Evolutionary conservation across 495 filamentous ascomycete species (phyloP), one percentile per base, ranked within the genome.

Genomic region (Coniosporium apollinis): DNA sequence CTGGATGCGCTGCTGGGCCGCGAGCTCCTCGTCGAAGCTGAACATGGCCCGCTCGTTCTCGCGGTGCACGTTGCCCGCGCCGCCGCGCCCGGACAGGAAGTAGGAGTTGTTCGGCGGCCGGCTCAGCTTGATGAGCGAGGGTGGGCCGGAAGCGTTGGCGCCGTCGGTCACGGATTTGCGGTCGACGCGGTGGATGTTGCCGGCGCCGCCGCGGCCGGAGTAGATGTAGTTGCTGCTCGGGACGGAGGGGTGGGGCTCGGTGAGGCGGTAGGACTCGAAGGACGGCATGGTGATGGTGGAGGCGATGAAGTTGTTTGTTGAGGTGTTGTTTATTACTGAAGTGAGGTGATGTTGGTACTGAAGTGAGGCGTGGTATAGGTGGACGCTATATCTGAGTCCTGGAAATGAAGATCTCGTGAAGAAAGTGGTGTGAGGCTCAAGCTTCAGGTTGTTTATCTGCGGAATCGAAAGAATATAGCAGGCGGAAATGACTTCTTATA

Each of bases 21-120:
- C 69, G 39, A 87, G 73, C 54, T 94, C 87, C 65, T 94, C 87
- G 58, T 93, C 83, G 61, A 94, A 89, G 41, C 70, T 77, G 64
- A 94, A 79, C 47, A 82, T 72, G 43, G 80, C 69, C 29, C 79
- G 74, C 46, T 78, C 72, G 50, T 70, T 65, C 42, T 66, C 59
- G 42, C 62, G 60, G 62, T 81, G 78, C 41, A 84, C 67, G 60
- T 94, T 97, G 44, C 89, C 89, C 30, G 78, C 83, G 21, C 89
- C 89, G 32, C 89, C 89, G 22, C 87, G 78, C 45, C 89, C 87
- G 11, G 75, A 73, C 48, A 67, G 70, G 71, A 78, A 91, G 48
- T 63, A 61, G 29, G 47, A 47, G 58, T 41, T 62, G 57, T 52
- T 63, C 49, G 50, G 59, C 2, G 51, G 47, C 18, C 36, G 40